Evolutionary conservation across 768 basidiomycete genomes (phyloP).

Genomic region (Tricholoma hemisulphureum): DNA sequence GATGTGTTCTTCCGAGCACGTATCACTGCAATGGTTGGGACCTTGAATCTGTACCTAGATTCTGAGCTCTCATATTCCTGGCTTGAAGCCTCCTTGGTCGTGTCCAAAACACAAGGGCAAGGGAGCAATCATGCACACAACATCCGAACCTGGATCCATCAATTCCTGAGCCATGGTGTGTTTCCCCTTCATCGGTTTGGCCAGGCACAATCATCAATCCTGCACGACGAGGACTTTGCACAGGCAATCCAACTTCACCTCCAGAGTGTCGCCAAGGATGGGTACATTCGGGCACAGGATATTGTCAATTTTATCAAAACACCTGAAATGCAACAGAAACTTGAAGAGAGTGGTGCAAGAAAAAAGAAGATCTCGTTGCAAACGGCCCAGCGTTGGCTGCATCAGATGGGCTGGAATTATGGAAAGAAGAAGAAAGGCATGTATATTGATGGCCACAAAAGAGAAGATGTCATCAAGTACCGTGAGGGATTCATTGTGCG

Average conservation of each 20-base stretch:
- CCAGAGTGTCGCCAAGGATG: background rate
- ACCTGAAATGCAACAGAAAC: background rate
- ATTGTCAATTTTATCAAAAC: background rate
- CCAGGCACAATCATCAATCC: background rate
- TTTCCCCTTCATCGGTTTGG: background rate
- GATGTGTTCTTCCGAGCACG: constrained; percentile 28
- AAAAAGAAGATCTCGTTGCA: background rate
- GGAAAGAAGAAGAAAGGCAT: background rate
- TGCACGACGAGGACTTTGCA: background rate
- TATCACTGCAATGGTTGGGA: constrained; percentile 31
- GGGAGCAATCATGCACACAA: constrained; percentile 26
- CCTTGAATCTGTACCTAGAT: constrained; percentile 36
- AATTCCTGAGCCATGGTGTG: constrained; percentile 10
- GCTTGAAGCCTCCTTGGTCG: constrained; percentile 30
- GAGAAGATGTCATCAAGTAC: background rate
- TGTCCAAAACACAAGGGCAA: constrained; percentile 25
- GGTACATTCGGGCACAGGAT: background rate
- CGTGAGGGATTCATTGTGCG: background rate
- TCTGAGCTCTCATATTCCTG: constrained; percentile 28
- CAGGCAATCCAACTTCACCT: too few relatives aligned
- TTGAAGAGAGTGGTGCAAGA: background rate
- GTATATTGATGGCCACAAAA: background rate
- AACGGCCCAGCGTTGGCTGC: constrained; percentile 6
- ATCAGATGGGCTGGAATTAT: constrained; percentile 2
- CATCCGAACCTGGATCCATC: constrained; percentile 29